Conservation (phyloP, 164 flowering plant species). For the Stephania yunnanensis region DNA sequence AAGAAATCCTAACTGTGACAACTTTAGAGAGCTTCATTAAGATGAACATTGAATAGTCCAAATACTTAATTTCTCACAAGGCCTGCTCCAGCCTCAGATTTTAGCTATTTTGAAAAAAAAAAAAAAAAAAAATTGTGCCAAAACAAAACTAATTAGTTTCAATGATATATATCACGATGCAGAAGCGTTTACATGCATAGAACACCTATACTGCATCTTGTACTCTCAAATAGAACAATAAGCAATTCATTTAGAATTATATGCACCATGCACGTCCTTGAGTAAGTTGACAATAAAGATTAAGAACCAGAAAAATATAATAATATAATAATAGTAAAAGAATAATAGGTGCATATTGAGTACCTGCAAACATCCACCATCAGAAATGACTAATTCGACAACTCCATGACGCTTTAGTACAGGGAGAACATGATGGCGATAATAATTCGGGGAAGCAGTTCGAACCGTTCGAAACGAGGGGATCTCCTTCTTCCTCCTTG, state of each 20-base stretch:
- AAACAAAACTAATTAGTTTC: no score
- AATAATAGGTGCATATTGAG: not conserved
- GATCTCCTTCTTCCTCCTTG: slow-evolving; percentile 73
- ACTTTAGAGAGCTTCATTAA: no score
- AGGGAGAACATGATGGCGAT: slow-evolving; percentile 63
- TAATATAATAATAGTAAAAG: no score
- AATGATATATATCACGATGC: no score
- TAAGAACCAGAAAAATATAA: not conserved
- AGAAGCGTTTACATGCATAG: not conserved
- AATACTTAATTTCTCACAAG: no score
- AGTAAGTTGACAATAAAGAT: not conserved
- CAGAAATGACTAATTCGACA: slow-evolving; percentile 73
- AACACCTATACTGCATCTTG: not conserved
- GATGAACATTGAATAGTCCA: no score
- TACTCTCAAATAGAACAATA: not conserved
- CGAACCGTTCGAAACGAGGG: slow-evolving; percentile 65
- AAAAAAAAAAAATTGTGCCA: no score
- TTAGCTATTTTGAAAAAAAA: no score
- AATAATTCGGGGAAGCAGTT: slow-evolving; percentile 64
- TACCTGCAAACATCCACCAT: slow-evolving; percentile 99
- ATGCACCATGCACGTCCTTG: not conserved
- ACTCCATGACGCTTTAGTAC: slow-evolving; percentile 62
- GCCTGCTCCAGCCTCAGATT: no score
- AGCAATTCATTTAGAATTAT: no score
- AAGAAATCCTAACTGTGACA: no score